These are phyloP conservation scores for Metarhizium brunneum DNA, from an alignment of 2,329 filamentous ascomycete species.

Conservation along the genomic window DNA sequence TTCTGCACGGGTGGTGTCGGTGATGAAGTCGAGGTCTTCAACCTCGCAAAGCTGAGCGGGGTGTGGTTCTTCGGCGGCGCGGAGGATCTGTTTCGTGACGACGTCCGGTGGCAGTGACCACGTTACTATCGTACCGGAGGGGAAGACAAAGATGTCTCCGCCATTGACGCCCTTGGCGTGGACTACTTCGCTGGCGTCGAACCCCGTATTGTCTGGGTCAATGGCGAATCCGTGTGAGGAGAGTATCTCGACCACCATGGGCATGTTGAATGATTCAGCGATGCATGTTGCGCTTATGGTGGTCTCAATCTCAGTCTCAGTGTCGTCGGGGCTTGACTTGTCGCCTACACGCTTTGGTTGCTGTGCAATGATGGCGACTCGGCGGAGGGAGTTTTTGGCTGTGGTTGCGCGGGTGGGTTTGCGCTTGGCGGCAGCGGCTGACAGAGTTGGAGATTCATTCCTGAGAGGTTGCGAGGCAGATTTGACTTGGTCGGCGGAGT, in stretches of 20 bases:
- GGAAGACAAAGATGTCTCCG: slow-evolving; percentile 92
- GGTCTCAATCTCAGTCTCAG: slow-evolving; percentile 28
- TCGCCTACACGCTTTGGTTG: slow-evolving; percentile 33
- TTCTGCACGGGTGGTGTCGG: slow-evolving; percentile 62
- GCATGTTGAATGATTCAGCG: slow-evolving; percentile 56
- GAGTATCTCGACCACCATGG: slow-evolving; percentile 46
- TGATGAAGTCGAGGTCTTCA: slow-evolving; percentile 81
- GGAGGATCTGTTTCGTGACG: slow-evolving; percentile 63
- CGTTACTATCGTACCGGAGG: slow-evolving; percentile 84
- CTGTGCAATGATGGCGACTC: slow-evolving; percentile 82
- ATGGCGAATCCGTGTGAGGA: slow-evolving; percentile 50
- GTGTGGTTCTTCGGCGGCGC: slow-evolving; percentile 69
- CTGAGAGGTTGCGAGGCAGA: slow-evolving; percentile 10
- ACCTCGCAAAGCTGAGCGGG: slow-evolving; percentile 61
- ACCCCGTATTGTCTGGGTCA: slow-evolving; percentile 51
- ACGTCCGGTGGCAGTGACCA: slow-evolving; percentile 79
- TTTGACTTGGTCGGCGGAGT: slow-evolving; percentile 12
- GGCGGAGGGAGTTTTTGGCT: slow-evolving; percentile 66
- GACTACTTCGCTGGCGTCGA: slow-evolving; percentile 53
- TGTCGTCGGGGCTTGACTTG: slow-evolving; percentile 11
- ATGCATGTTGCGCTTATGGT: slow-evolving; percentile 51
- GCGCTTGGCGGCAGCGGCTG: slow-evolving; percentile 27
- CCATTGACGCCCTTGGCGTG: slow-evolving; percentile 52
- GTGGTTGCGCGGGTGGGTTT: slow-evolving; percentile 35
- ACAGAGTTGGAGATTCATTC: slow-evolving; percentile 9